Evolutionary conservation across 495 filamentous ascomycete genomes (phyloP).

Genomic region (Aspergillus conjunctus): DNA sequence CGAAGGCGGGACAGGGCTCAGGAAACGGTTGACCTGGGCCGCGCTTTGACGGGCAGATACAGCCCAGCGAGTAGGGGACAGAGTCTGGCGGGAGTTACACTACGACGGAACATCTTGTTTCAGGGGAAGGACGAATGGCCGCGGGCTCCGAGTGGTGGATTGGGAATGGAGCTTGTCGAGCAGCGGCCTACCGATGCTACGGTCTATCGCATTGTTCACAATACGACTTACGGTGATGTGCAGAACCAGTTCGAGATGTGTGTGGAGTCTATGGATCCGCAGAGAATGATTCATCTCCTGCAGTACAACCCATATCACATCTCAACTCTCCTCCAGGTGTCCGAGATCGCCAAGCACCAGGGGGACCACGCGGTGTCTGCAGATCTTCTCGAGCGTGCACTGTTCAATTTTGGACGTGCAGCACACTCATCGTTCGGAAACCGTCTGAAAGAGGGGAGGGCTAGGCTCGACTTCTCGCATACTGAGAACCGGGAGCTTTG

Average conservation of each 20-base stretch:
- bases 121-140: slow-evolving; percentile 94
- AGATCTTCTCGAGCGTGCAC: slow-evolving; percentile 85
- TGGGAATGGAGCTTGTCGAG: slow-evolving; percentile 77
- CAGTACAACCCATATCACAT: slow-evolving; percentile 86
- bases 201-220: slow-evolving; percentile 74
- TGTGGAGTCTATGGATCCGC: slow-evolving; percentile 81
- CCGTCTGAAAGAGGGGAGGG: slow-evolving; percentile 75
- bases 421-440: slow-evolving; percentile 75
- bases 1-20: slow-evolving; percentile 55
- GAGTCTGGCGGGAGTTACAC: slow-evolving; percentile 66
- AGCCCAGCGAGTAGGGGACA: slow-evolving; percentile 58
- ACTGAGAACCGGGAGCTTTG: slow-evolving; percentile 91
- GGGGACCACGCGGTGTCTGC: slow-evolving; percentile 80
- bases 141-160: slow-evolving; percentile 71
- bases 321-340: slow-evolving; percentile 89
- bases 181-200: slow-evolving; percentile 51
- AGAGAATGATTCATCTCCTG: slow-evolving; percentile 64
- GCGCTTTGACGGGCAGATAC: slow-evolving; percentile 64
- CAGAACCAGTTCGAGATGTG: slow-evolving; percentile 76
- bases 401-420: slow-evolving; percentile 90
- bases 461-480: slow-evolving; percentile 73
- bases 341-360: slow-evolving; percentile 87
- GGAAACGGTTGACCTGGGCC: slow-evolving; percentile 67
- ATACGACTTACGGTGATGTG: slow-evolving; percentile 69
- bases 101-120: slow-evolving; percentile 80